Base-by-base conservation (phyloP, 768 basidiomycete genomes). In the Crassisporium funariophilum region DNA sequence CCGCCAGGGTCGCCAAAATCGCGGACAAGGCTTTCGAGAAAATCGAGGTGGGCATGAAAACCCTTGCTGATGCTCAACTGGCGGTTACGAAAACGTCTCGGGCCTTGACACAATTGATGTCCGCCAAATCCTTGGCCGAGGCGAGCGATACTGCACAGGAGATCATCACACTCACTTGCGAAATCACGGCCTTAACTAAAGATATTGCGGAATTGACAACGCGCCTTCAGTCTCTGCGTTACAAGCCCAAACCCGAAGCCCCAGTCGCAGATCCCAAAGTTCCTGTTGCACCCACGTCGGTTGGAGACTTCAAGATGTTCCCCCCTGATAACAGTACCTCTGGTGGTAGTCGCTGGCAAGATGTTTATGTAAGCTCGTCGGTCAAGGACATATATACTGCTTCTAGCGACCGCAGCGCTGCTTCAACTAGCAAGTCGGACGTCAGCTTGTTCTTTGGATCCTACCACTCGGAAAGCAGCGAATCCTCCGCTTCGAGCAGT, bases 261-360 rank as follows among this genome's bases (percentile, higher is more conserved):
- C n/a, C n/a, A n/a, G n/a, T n/a, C n/a, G n/a, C n/a, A n/a, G n/a
- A n/a, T n/a, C n/a, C n/a, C n/a, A n/a, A n/a, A n/a, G n/a, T n/a
- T n/a, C n/a, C n/a, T n/a, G n/a, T n/a, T n/a, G n/a, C n/a, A n/a
- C n/a, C n/a, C n/a, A n/a, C n/a, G n/a, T n/a, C n/a, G n/a, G n/a
- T n/a, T n/a, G n/a, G n/a, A n/a, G n/a, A n/a, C n/a, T n/a, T n/a
- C n/a, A n/a, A n/a, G n/a, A n/a, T n/a, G n/a, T n/a, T n/a, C n/a
- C n/a, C n/a, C n/a, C n/a, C n/a, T n/a, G n/a, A n/a, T n/a, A n/a
- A n/a, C n/a, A n/a, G n/a, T n/a, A 20, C 20, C 3, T 56, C 61
- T 2, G 59, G 61, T 10, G 61, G 61, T 4, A 60, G 58, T 35
- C 56, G 61, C 11, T 62, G 61, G 61, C 58, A 60, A 33, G 49